Evolutionary conservation across 2,329 filamentous ascomycete species (phyloP).

Genomic region (Colletotrichum ledebouriae): DNA sequence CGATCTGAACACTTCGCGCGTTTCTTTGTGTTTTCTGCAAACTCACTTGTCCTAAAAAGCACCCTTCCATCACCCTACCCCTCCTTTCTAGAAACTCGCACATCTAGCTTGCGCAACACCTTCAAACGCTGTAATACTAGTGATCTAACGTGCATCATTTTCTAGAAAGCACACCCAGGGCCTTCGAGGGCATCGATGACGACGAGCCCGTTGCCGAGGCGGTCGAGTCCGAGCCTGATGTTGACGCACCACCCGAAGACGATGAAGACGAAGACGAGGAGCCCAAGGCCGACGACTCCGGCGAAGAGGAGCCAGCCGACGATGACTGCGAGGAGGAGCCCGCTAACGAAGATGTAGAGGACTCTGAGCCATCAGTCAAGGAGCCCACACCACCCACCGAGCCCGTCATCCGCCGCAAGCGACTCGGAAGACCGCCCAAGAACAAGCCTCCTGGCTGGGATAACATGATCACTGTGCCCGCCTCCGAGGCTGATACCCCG

Average conservation of each 20-base stretch:
- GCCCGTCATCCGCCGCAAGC: conserved; percentile 78
- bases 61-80: conserved; percentile 2
- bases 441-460: conserved; percentile 87
- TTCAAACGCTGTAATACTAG: background rate
- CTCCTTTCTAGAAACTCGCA: conserved; percentile 3
- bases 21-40: too few species aligned
- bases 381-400: conserved; percentile 67
- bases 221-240: conserved; percentile 45
- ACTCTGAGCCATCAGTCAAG: conserved; percentile 58
- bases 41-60: background rate
- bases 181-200: conserved; percentile 55
- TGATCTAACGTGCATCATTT: background rate
- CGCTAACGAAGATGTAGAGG: conserved; percentile 58
- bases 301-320: conserved; percentile 62
- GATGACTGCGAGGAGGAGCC: conserved; percentile 66
- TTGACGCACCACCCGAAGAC: conserved; percentile 43
- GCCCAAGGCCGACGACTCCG: conserved; percentile 52
- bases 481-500: conserved; percentile 69
- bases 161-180: conserved; percentile 58
- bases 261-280: conserved; percentile 62
- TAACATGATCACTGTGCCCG: conserved; percentile 68
- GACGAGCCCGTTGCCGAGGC: conserved; percentile 56
- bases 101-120: background rate
- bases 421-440: conserved; percentile 88
- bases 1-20: too few species aligned